These are phyloP conservation scores for Dothidotthia symphoricarpi DNA, from an alignment of 2,329 filamentous ascomycete genomes.

Conservation along the genomic window DNA sequence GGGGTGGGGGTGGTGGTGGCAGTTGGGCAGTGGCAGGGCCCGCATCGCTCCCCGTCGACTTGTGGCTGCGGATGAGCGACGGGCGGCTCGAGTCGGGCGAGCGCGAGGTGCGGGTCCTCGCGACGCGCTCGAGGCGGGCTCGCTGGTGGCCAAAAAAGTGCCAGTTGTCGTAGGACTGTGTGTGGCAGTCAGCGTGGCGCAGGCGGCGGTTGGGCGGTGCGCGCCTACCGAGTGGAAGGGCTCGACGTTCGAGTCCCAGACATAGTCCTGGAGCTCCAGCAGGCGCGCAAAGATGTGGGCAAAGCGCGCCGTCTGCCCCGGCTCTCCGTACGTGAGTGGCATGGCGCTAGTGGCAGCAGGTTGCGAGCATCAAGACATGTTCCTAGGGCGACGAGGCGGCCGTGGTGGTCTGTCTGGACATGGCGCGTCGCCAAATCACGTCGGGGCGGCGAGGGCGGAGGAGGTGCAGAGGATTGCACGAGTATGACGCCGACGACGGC, in stretches of 20 bases:
- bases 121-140: slow-evolving; percentile 16
- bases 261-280: slow-evolving; percentile 41
- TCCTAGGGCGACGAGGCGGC: slow-evolving; percentile 1
- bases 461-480: too few species aligned
- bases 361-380: too few species aligned
- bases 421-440: slow-evolving; percentile 7
- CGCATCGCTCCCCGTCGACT: slow-evolving; percentile 38
- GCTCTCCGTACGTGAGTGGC: slow-evolving; percentile 10
- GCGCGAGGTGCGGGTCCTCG: slow-evolving; percentile 26
- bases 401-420: slow-evolving; percentile 5
- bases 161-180: slow-evolving; percentile 83
- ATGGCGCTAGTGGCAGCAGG: slow-evolving; percentile 17
- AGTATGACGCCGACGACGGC: too few species aligned
- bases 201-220: neutral
- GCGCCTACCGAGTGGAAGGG: slow-evolving; percentile 50
- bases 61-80: slow-evolving; percentile 26
- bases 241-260: slow-evolving; percentile 42
- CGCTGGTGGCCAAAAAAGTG: slow-evolving; percentile 48
- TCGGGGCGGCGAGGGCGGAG: slow-evolving; percentile 4
- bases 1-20: slow-evolving; percentile 44
- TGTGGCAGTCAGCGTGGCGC: slow-evolving; percentile 14
- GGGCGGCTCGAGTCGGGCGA: slow-evolving; percentile 35
- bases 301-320: slow-evolving; percentile 26
- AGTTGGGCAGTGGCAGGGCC: slow-evolving; percentile 40
- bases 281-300: slow-evolving; percentile 38